phyloP scores from a whole-genome alignment of 78 protist species.

The Pigoraptor vietnamica region DNA sequence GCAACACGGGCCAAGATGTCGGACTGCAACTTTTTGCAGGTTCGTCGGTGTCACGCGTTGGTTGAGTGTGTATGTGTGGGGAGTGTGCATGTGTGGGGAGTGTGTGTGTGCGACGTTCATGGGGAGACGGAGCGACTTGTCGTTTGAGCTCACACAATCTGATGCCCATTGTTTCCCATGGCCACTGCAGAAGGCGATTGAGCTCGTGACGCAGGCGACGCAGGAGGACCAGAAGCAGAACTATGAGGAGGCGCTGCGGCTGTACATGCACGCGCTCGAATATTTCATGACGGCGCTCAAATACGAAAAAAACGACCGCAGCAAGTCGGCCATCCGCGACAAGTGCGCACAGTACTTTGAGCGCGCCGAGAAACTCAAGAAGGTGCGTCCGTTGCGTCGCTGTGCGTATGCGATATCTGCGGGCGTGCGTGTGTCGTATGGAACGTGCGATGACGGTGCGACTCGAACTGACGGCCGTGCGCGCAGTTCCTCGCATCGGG shows the following conservation, averaged over 20 bases:
- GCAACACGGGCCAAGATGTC: too few species aligned
- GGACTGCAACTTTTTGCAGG: not conserved
- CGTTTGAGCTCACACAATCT: not conserved
- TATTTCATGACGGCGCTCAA: constrained; percentile 27
- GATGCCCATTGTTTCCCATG: not conserved
- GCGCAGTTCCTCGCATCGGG: not conserved
- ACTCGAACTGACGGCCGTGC: too few species aligned
- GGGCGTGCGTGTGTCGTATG: not conserved
- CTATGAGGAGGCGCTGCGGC: constrained; percentile 10
- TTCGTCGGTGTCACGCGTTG: not conserved
- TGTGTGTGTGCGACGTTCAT: too few species aligned
- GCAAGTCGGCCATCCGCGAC: constrained; percentile 29
- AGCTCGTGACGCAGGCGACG: constrained; percentile 21
- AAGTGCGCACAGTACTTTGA: constrained; percentile 62
- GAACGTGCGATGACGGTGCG: too few species aligned
- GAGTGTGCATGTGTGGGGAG: not conserved
- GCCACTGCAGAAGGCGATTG: constrained; percentile 18
- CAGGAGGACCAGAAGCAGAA: constrained; percentile 14
- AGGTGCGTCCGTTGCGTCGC: constrained; percentile 31
- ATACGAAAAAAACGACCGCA: not conserved
- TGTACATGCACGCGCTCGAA: constrained; percentile 16
- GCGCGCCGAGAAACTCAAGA: constrained; percentile 78
- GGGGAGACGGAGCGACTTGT: too few species aligned
- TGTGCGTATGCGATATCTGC: constrained; percentile 9
- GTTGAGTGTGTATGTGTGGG: not conserved